These are phyloP conservation scores for Galium porrigens DNA, from an alignment of 305 asterid species.

Conservation along the genomic window DNA sequence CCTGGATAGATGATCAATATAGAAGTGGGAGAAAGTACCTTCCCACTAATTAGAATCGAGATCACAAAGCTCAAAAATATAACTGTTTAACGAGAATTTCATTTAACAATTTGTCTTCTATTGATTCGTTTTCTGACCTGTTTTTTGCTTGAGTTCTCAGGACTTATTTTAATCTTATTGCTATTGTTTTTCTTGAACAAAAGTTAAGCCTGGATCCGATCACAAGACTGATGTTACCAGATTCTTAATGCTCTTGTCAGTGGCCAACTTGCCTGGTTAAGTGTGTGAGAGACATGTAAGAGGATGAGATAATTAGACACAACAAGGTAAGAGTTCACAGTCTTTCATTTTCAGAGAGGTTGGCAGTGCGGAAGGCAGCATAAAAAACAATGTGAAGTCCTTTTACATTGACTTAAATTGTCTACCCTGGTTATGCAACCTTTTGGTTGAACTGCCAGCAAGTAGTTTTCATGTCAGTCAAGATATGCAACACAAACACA, in stretches of 20 bases:
- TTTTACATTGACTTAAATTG: background rate
- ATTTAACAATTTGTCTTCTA: background rate
- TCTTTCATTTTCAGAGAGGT: background rate
- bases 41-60: background rate
- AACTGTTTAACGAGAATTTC: too few relatives aligned
- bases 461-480: background rate
- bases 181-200: background rate
- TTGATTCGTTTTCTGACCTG: background rate
- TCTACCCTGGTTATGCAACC: background rate
- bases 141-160: background rate
- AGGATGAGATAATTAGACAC: background rate
- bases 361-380: background rate
- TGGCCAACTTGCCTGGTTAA: background rate
- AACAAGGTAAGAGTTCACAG: background rate
- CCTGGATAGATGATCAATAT: background rate
- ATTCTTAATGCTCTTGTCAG: background rate
- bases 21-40: background rate
- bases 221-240: background rate
- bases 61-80: background rate
- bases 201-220: background rate
- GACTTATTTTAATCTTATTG: background rate
- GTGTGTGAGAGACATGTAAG: background rate
- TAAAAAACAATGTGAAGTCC: background rate
- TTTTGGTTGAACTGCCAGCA: background rate
- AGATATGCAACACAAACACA: background rate